Evolutionary conservation across 2,329 filamentous ascomycete species (phyloP).

Genomic region (Ascochyta viciae-villosae): DNA sequence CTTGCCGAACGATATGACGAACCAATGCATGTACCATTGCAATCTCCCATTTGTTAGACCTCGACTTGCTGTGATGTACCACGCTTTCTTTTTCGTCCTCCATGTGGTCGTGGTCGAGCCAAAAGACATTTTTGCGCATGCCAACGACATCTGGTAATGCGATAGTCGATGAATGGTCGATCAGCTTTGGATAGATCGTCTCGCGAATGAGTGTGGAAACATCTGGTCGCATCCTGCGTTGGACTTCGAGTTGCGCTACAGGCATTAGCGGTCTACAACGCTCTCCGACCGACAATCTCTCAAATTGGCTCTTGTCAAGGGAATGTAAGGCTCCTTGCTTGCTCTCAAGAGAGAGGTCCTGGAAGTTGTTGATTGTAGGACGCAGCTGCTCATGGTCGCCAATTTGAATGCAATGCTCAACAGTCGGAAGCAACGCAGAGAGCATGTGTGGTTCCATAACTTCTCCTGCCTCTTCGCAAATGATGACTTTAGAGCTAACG

Average conservation of each 20-base stretch:
- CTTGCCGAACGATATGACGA: constrained; percentile 70
- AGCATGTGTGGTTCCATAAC: constrained; percentile 70
- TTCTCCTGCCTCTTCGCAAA: constrained; percentile 74
- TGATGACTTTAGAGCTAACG: constrained; percentile 62
- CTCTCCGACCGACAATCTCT: constrained; percentile 58
- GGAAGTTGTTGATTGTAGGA: constrained; percentile 63
- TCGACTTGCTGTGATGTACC: constrained; percentile 50
- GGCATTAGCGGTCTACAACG: constrained; percentile 31
- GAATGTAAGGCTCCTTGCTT: constrained; percentile 58
- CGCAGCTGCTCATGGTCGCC: constrained; percentile 70
- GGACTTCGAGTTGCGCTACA: constrained; percentile 58
- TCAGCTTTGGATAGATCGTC: constrained; percentile 64
- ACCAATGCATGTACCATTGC: constrained; percentile 69
- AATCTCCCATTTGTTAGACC: constrained; percentile 66
- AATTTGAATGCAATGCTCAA: constrained; percentile 69
- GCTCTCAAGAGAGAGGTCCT: constrained; percentile 60
- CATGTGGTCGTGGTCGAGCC: constrained; percentile 64
- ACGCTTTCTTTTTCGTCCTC: constrained; percentile 47
- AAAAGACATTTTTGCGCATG: constrained; percentile 63
- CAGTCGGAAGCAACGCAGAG: constrained; percentile 63
- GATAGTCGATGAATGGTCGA: constrained; percentile 55
- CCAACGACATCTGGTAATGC: constrained; percentile 60
- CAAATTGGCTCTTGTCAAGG: constrained; percentile 68
- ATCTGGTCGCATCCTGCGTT: constrained; percentile 70
- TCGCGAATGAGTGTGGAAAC: constrained; percentile 66